Percentiles rank a stretch among this genome's conserved stretches.
Conservation (phyloP, 176 grass and related monocot genomes). For the Triticum dicoccoides region DNA sequence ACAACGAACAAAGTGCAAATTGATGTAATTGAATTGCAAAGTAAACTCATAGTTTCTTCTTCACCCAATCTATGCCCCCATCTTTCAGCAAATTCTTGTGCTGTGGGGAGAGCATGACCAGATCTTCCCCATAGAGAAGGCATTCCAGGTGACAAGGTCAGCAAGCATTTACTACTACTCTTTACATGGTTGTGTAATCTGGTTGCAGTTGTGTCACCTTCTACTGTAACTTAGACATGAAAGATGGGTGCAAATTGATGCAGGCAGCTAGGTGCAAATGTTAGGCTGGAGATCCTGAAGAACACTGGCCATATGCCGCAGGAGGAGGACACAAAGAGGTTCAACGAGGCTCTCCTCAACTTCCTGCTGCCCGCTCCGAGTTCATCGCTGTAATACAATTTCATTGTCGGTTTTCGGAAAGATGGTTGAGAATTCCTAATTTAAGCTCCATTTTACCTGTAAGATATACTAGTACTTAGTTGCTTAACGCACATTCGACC, state of each 20-base stretch:
- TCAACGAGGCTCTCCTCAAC: constrained; percentile 64
- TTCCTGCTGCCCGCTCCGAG: constrained; percentile 47
- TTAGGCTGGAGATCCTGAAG: constrained; percentile 62
- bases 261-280: constrained; percentile 67
- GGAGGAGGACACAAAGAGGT: constrained; percentile 57
- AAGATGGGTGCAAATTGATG: constrained; percentile 1
- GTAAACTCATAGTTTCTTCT: neutral
- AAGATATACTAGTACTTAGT: neutral
- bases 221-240: constrained; percentile 12
- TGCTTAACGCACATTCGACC: neutral
- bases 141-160: constrained; percentile 54
- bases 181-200: neutral
- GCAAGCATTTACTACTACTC: neutral
- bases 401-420: neutral
- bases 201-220: neutral
- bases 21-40: neutral
- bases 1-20: neutral
- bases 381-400: constrained; percentile 21
- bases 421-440: neutral
- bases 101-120: constrained; percentile 89
- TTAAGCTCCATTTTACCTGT: neutral
- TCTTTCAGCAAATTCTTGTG: constrained; percentile 67
- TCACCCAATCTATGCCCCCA: neutral
- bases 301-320: constrained; percentile 73
- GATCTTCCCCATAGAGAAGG: constrained; percentile 78